Evolutionary conservation across 2,329 filamentous ascomycete species (phyloP).

Genomic region (Chaetomiaceae sp.): DNA sequence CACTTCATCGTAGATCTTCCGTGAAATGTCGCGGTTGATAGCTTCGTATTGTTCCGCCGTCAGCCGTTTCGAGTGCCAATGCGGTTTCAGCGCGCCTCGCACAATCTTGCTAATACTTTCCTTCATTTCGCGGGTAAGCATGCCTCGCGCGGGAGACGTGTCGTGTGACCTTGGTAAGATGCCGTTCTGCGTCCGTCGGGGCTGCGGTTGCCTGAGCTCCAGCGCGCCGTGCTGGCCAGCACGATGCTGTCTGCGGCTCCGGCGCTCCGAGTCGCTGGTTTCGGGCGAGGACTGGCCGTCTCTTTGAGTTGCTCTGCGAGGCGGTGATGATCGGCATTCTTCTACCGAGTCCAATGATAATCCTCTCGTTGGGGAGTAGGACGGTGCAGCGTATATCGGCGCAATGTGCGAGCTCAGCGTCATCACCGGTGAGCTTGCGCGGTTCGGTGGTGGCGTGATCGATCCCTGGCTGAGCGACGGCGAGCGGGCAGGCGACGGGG

Average conservation of each 20-base stretch:
- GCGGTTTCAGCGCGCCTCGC: conserved; percentile 72
- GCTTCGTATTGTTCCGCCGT: conserved; percentile 86
- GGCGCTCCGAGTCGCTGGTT: conserved; percentile 24
- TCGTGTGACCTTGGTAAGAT: conserved; percentile 51
- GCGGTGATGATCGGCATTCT: conserved; percentile 24
- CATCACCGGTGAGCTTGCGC: conserved; percentile 61
- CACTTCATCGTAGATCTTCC: conserved; percentile 74
- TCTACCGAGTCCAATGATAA: conserved; percentile 41
- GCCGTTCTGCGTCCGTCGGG: conserved; percentile 42
- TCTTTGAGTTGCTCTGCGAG: conserved; percentile 22
- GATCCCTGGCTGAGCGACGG: conserved; percentile 64
- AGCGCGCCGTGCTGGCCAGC: conserved; percentile 30
- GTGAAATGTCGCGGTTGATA: conserved; percentile 86
- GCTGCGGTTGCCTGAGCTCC: conserved; percentile 51
- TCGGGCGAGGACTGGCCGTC: conserved; percentile 25
- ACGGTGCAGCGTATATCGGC: conserved; percentile 68
- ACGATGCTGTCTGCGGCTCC: conserved; percentile 23
- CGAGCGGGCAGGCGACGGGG: conserved; percentile 62
- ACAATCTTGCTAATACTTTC: conserved; percentile 87
- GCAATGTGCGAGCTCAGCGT: conserved; percentile 68
- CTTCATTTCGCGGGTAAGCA: conserved; percentile 76
- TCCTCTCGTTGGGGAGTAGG: conserved; percentile 59
- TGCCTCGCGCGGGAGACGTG: conserved; percentile 60
- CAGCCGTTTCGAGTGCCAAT: conserved; percentile 74
- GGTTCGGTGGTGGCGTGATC: conserved; percentile 65